Conservation (phyloP, 2,329 filamentous ascomycete species). For the Escovopsis sp. region DNA sequence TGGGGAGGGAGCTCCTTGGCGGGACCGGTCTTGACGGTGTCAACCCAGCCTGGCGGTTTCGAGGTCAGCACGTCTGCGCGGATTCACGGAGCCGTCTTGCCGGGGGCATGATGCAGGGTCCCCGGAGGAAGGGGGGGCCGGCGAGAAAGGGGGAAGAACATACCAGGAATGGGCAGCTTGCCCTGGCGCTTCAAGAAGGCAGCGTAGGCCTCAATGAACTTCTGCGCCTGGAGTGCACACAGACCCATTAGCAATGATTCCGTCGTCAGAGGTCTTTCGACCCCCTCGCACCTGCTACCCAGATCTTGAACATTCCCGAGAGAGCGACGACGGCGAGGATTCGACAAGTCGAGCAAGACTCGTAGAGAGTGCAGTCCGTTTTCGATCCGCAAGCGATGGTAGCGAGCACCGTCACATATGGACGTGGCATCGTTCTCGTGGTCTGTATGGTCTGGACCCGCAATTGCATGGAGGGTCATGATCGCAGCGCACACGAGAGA, state of each 20-base stretch:
- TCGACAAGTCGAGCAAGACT: not conserved
- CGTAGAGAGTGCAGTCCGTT: too few species aligned
- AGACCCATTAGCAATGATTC: slow-evolving; percentile 53
- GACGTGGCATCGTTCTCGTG: too few species aligned
- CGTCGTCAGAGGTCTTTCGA: slow-evolving; percentile 61
- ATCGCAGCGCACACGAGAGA: too few species aligned
- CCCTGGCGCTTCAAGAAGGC: slow-evolving; percentile 89
- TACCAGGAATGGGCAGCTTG: slow-evolving; percentile 83
- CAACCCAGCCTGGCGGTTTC: slow-evolving; percentile 67
- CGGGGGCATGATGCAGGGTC: not conserved
- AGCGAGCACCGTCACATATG: too few species aligned
- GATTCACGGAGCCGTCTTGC: too few species aligned
- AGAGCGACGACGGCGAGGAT: too few species aligned
- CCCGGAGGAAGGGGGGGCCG: too few species aligned
- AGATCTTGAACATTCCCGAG: slow-evolving; percentile 12
- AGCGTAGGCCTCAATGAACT: slow-evolving; percentile 77
- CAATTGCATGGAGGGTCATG: too few species aligned
- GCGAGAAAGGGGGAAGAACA: slow-evolving; percentile 20
- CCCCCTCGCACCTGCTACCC: slow-evolving; percentile 56
- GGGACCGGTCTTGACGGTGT: slow-evolving; percentile 96
- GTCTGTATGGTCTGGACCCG: too few species aligned
- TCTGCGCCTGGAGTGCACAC: slow-evolving; percentile 52
- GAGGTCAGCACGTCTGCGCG: not conserved
- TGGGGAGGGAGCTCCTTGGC: slow-evolving; percentile 97
- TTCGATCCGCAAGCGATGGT: too few species aligned